These are phyloP conservation scores for Pythium aristosporum DNA, from an alignment of 352 stramenopile genomes.

Conservation along the genomic window DNA sequence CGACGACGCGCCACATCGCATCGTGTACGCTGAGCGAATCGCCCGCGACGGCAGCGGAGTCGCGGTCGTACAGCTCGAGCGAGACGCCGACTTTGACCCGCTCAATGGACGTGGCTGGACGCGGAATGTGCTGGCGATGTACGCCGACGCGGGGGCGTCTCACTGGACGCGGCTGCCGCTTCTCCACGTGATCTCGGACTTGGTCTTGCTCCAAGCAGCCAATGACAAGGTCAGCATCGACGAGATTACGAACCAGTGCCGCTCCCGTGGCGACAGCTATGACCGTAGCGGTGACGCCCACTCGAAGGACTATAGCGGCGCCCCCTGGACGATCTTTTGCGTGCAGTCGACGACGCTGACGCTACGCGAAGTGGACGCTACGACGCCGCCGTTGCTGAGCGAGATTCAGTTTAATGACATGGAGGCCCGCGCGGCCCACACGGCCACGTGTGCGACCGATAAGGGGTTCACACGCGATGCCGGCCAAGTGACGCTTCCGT, in stretches of 20 bases:
- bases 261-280: constrained; percentile 26
- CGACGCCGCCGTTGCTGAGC: constrained; percentile 22
- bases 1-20: constrained; percentile 32
- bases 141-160: constrained; percentile 16
- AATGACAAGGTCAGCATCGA: constrained; percentile 30
- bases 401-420: constrained; percentile 41
- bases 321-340: constrained; percentile 49
- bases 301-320: constrained; percentile 43
- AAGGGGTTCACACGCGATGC: constrained; percentile 35
- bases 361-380: constrained; percentile 31
- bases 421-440: constrained; percentile 29
- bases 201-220: constrained; percentile 35
- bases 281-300: constrained; percentile 44
- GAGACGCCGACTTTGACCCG: constrained; percentile 26
- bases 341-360: constrained; percentile 30
- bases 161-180: constrained; percentile 32
- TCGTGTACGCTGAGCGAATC: constrained; percentile 38
- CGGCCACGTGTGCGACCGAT: constrained; percentile 18
- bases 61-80: constrained; percentile 38
- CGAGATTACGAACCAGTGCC: constrained; percentile 32
- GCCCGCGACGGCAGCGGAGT: not conserved
- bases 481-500: constrained; percentile 32
- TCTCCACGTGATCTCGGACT: constrained; percentile 35
- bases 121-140: constrained; percentile 25
- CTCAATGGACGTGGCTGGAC: constrained; percentile 35